Base-by-base conservation (phyloP, 208 protist species). In the Herpetomonas tarakana region DNA sequence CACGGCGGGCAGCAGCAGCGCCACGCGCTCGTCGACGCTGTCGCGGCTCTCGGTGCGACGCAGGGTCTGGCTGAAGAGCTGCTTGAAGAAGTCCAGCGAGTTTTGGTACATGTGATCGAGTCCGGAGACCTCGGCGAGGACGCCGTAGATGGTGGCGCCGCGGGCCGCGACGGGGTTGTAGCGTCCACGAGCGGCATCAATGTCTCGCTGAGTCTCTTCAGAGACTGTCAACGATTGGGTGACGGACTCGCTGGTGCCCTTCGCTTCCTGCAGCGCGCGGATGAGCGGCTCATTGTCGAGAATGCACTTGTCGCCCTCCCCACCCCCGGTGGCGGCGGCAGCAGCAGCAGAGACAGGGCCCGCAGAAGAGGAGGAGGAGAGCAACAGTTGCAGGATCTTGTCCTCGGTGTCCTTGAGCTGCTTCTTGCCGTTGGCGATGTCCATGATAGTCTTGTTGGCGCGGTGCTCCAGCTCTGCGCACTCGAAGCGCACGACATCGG, bases 251-350 rank as follows among this genome's bases (percentile, higher is more conserved):
- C 88, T 92, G 6, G 90, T 98, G 52, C 76, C 50, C 80, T 98
- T 98, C 16, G 93, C 88, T 24, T 92, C 83, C 19, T 92, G 81
- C n/a, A 99, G 76, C 22, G 97, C 96, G 71, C 91, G 91, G 44
- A 99, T 96, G 11, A 99, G 92, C 50, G 84, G 83, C 64, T 98
- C 93, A 71, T 98, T 97, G 70, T 98, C 96, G 25, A 98, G 78
- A 60, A 98, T 97, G 77, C 16, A 49, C 44, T 49, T 49, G 16
- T 49, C 44, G 4, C 19, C 44, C 3, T 18, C 44, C 9, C 4
- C 44, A n/a, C n/a, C n/a, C n/a, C n/a, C n/a, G n/a, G n/a, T n/a
- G n/a, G n/a, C n/a, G n/a, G n/a, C n/a, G n/a, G n/a, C n/a, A n/a
- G n/a, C n/a, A n/a, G n/a, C n/a, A n/a, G n/a, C n/a, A n/a, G n/a